Base-by-base conservation (phyloP, 2,329 filamentous ascomycete genomes). In the Colletotrichum cuscutae region DNA sequence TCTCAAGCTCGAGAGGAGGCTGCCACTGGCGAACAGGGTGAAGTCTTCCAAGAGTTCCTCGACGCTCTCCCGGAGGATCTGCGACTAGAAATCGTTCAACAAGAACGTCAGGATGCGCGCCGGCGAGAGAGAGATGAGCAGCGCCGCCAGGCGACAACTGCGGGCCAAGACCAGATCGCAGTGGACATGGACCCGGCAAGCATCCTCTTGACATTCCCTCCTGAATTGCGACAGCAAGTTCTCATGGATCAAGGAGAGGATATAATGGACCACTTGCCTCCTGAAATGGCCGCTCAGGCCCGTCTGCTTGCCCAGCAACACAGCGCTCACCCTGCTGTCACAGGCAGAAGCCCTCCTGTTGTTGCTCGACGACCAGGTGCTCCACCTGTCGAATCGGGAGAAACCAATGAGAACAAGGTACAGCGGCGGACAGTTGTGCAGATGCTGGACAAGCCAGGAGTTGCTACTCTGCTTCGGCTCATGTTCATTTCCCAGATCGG, bases 401-500 rank as follows among this genome's bases (percentile, higher is more conserved):
- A 86, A 57, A 82, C 82, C 71, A 79, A 77, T 76, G 83, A 90
- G 76, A 89, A 88, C 80, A 96, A 95, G 84, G 84, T 87, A 49
- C 92, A 93, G 78, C 91, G 94, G 70, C 93, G 94, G 74, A 92
- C 94, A 26, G 93, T 97, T 71, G 94, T 98, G 28, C 97, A 99
- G 81, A 98, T 99, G 93, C 90, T 99, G 35, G 97, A 99, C 82
- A 98, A 98, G 83, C 90, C 95, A 59, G 97, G 97, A 30, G 92
- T 99, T 76, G 97, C 97, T 30, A 98, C 97, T n/a, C 86, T 99
- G 42, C 88, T 99, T 56, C 94, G 97, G n/a, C 89, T 99, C 11
- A 98, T 99, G 96, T 99, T 99, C 81, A 95, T 98, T 77, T 93
- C 94, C 60, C 94, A 98, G 76, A 94, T 96, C 75, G 94, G 94